phyloP scores from a whole-genome alignment of 2,329 filamentous ascomycete genomes.

The Lojkania enalia region DNA sequence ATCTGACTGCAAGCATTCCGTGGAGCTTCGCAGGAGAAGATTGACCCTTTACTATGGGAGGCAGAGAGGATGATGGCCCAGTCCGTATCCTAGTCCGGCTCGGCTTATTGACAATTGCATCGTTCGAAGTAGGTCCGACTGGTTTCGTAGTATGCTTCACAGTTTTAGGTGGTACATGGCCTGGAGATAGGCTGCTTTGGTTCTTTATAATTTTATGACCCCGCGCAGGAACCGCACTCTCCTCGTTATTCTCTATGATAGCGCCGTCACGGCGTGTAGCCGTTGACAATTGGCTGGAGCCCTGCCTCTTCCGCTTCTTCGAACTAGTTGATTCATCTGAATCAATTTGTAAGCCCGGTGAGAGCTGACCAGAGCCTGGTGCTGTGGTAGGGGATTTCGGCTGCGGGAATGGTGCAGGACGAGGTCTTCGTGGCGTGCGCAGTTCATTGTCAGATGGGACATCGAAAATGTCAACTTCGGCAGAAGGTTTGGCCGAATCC shows the following conservation, averaged over 20 bases:
- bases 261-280: slow-evolving; percentile 10
- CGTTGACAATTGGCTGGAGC: slow-evolving; percentile 21
- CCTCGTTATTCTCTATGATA: too few species aligned
- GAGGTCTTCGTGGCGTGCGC: slow-evolving; percentile 20
- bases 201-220: too few species aligned
- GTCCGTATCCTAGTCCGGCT: slow-evolving; percentile 31
- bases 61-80: slow-evolving; percentile 18
- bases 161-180: slow-evolving; percentile 5
- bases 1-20: slow-evolving; percentile 35
- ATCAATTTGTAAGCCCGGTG: slow-evolving; percentile 18
- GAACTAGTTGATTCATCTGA: slow-evolving; percentile 35
- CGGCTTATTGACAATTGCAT: slow-evolving; percentile 25
- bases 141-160: background rate
- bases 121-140: background rate
- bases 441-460: slow-evolving; percentile 26
- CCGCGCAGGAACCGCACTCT: too few species aligned
- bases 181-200: slow-evolving; percentile 22
- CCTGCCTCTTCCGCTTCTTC: slow-evolving; percentile 37
- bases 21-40: slow-evolving; percentile 40
- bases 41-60: slow-evolving; percentile 29
- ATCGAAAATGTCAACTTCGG: slow-evolving; percentile 19
- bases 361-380: slow-evolving; percentile 1
- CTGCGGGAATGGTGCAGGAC: slow-evolving; percentile 13
- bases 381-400: slow-evolving; percentile 11
- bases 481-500: slow-evolving; percentile 5